These are phyloP conservation scores for Avena atlantica DNA, from an alignment of 176 grass and related monocot genomes.

Conservation along the genomic window DNA sequence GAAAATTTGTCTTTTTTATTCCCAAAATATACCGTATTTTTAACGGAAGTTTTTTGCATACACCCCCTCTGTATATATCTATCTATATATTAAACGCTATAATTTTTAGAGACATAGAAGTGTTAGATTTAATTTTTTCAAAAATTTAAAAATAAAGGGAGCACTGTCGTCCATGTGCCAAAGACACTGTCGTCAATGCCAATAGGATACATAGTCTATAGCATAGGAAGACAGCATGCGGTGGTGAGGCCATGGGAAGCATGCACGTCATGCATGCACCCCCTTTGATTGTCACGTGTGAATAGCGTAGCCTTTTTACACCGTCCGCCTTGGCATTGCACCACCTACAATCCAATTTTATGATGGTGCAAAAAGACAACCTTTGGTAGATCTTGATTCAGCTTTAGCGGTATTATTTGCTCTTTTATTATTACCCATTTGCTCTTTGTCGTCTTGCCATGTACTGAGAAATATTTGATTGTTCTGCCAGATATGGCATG, in stretches of 20 bases:
- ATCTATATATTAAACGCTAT: too few species aligned
- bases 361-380: not conserved
- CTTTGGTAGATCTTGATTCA: conserved; percentile 5
- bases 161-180: too few species aligned
- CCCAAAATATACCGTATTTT: too few species aligned
- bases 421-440: not conserved
- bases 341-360: conserved; percentile 37
- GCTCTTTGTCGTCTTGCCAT: not conserved
- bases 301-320: conserved; percentile 38
- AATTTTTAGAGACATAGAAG: not conserved
- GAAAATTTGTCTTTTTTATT: too few species aligned
- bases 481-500: not conserved
- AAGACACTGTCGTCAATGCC: not conserved
- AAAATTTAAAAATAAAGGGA: too few species aligned
- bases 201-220: not conserved
- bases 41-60: too few species aligned
- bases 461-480: not conserved
- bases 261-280: too few species aligned
- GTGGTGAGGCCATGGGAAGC: not conserved
- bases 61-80: too few species aligned
- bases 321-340: not conserved
- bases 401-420: not conserved
- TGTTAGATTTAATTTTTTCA: too few species aligned
- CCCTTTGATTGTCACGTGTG: not conserved
- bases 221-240: conserved; percentile 21